Percentiles rank a stretch among this genome's conserved stretches.
Evolutionary conservation across 345 rosid genomes (phyloP).

Genomic region (Hirschfeldia incana): DNA sequence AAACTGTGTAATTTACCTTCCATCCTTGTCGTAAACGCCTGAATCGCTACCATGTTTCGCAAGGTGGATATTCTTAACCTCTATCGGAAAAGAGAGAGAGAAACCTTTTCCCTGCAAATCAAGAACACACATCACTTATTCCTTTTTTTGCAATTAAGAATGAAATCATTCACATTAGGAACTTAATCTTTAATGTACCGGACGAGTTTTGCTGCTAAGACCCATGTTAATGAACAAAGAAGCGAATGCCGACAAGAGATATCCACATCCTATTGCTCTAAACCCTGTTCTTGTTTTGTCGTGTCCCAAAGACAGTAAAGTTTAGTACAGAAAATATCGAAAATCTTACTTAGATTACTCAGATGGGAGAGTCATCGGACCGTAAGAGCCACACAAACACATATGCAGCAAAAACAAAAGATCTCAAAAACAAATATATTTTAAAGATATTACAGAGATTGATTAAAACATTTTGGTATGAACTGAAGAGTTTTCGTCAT

Average conservation of each 20-base stretch:
- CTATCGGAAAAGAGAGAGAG: constrained; percentile 65
- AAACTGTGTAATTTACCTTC: constrained; percentile 47
- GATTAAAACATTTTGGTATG: constrained; percentile 2
- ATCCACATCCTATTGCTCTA: constrained; percentile 62
- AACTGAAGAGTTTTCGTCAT: neutral
- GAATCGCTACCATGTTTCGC: constrained; percentile 87
- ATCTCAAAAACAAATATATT: neutral
- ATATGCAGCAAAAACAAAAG: neutral
- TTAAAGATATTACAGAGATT: neutral
- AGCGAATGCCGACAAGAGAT: constrained; percentile 40
- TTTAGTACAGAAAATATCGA: neutral
- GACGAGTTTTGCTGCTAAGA: constrained; percentile 66
- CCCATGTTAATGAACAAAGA: constrained; percentile 52
- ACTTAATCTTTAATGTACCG: constrained; percentile 41
- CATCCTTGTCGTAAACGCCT: constrained; percentile 74
- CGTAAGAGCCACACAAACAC: constrained; percentile 7
- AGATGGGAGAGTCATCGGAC: neutral
- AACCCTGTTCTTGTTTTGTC: constrained; percentile 48
- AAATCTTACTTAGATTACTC: neutral
- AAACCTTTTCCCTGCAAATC: constrained; percentile 62
- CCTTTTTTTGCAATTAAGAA: neutral
- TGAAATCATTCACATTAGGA: neutral
- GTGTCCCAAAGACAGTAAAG: neutral
- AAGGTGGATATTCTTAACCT: constrained; percentile 61
- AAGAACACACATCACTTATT: neutral